phyloP scores from a whole-genome alignment of 148 eudicot species.

The Camellia sinensis region DNA sequence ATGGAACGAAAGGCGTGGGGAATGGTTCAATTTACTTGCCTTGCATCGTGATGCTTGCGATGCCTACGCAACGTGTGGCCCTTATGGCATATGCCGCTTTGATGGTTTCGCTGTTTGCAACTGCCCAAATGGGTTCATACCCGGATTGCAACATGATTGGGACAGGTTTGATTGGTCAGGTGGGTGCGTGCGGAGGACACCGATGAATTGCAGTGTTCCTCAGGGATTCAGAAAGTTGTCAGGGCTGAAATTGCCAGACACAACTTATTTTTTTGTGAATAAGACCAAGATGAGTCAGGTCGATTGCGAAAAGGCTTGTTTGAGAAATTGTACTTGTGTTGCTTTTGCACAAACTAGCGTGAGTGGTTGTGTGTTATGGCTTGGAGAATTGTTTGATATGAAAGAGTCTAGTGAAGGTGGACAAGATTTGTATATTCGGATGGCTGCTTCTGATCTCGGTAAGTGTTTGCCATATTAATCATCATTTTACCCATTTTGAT shows the following conservation, averaged over 20 bases:
- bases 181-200: too few relatives aligned
- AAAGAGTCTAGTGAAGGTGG: too few relatives aligned
- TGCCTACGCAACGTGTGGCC: slow-evolving; percentile 14
- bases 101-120: background rate
- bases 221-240: background rate
- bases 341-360: slow-evolving; percentile 16
- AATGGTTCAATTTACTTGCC: slow-evolving; percentile 4
- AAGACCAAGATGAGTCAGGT: background rate
- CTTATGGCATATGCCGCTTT: slow-evolving; percentile 17
- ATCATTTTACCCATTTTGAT: too few relatives aligned
- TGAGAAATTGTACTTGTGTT: slow-evolving; percentile 3
- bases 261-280: slow-evolving; percentile 8
- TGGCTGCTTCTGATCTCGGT: too few relatives aligned
- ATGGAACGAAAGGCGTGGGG: background rate
- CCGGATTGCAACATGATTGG: too few relatives aligned
- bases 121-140: background rate
- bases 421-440: too few relatives aligned
- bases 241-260: slow-evolving; percentile 27
- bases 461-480: too few relatives aligned
- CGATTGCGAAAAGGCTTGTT: slow-evolving; percentile 15
- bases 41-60: slow-evolving; percentile 12
- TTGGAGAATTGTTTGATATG: too few relatives aligned
- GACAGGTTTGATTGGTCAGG: too few relatives aligned
- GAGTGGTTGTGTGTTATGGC: too few relatives aligned
- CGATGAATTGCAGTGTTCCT: too few relatives aligned